Percentiles rank a stretch among this genome's conserved stretches.
Evolutionary conservation across 352 stramenopile genomes (phyloP).

Genomic region (Pythium brachiatum): DNA sequence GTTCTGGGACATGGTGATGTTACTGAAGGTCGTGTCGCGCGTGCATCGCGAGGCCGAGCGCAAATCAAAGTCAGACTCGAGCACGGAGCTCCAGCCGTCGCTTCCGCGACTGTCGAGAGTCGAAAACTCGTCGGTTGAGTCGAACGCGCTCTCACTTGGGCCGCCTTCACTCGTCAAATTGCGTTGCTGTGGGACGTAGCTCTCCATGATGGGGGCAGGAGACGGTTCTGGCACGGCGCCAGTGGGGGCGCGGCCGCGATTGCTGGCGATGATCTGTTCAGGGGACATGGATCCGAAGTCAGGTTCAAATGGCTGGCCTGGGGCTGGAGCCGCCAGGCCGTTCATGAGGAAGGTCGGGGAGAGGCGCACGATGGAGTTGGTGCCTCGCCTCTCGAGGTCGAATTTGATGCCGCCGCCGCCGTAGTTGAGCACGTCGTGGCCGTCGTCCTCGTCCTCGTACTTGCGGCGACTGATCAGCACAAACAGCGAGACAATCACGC

Average conservation of each 20-base stretch:
- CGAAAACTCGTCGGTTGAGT: slow-evolving; percentile 36
- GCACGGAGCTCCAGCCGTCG: slow-evolving; percentile 71
- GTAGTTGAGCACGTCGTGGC: slow-evolving; percentile 35
- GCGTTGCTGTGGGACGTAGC: slow-evolving; percentile 4
- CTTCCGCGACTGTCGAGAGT: slow-evolving; percentile 53
- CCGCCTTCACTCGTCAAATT: slow-evolving; percentile 8
- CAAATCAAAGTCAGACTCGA: slow-evolving; percentile 58
- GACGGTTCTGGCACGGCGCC: slow-evolving; percentile 15
- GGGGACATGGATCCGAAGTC: slow-evolving; percentile 15
- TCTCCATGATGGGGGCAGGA: slow-evolving; percentile 19
- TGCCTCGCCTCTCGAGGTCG: slow-evolving; percentile 34
- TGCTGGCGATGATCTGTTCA: slow-evolving; percentile 12
- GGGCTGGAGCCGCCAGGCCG: neutral
- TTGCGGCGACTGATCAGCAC: slow-evolving; percentile 61
- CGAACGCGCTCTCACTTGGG: slow-evolving; percentile 30
- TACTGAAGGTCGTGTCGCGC: slow-evolving; percentile 67
- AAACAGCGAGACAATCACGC: slow-evolving; percentile 53
- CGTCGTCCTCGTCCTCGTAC: slow-evolving; percentile 50
- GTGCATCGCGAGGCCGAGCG: slow-evolving; percentile 50
- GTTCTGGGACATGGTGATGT: slow-evolving; percentile 37
- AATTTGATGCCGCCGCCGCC: slow-evolving; percentile 33
- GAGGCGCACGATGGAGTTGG: slow-evolving; percentile 37
- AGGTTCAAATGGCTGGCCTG: slow-evolving; percentile 12
- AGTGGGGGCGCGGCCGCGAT: slow-evolving; percentile 2
- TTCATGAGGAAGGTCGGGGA: slow-evolving; percentile 40